Base-by-base conservation (phyloP, 306 rosid genomes). In the Hippophae tibetana region DNA sequence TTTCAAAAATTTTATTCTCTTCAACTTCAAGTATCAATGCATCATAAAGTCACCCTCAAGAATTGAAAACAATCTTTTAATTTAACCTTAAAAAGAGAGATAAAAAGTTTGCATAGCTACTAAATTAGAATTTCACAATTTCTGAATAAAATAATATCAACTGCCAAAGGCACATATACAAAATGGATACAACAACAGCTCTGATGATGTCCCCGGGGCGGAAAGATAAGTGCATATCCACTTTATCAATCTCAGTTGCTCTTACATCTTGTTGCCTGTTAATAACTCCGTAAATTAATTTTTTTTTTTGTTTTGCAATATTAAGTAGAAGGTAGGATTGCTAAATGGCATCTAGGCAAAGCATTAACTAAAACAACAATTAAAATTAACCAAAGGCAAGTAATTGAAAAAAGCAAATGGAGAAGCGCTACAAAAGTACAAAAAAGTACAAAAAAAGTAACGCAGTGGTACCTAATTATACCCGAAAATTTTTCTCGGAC, bases 191-290 rank as follows among this genome's bases (percentile, higher is more conserved):
- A 74, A 85, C 99, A 68, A 73, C 64, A 71, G 95, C 96, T 75
- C 67, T 78, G 55, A 92, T 79, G 49, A 88, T 80, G 70, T 92
- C 99, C 65, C 96, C 96, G 1, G 82, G 83, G 43, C 56, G 78
- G 60, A 81, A 92, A 62, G 95, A 85, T 43, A 58, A 61, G 75
- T 81, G 93, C 95, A 83, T 85, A 52, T 92, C 96, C 61, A 92
- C 98, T 81, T 87, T 92, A 66, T 92, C 98, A 41, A 92, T 92
- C 79, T 92, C 98, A 7, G 89, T 85, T 58, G 96, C 95, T 72
- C 96, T 82, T 54, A 92, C 95, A 71, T 92, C 98, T 71, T 85
- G 96, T 68, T 87, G 98, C 82, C 96, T 85, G 86, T 51, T 73
- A 72, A 74, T 60, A 52, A 43, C 58, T 52, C 27, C 56, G 14